phyloP scores from a whole-genome alignment of 352 stramenopile genomes.

The Globisporangium lucens region DNA sequence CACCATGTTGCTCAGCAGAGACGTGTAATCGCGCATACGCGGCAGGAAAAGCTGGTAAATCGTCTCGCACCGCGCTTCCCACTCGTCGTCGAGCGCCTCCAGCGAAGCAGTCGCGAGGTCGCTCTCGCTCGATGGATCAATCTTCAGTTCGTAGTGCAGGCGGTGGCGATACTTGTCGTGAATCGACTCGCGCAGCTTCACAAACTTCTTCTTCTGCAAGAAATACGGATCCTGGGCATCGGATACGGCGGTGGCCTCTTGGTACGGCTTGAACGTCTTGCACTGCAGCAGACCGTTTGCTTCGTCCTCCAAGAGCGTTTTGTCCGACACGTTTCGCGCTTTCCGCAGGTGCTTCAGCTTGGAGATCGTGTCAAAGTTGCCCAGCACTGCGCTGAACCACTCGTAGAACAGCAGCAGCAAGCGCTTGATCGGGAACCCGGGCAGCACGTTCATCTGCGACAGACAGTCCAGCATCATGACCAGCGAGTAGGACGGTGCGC shows the following conservation, averaged over 20 bases:
- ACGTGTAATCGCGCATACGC: conserved; percentile 68
- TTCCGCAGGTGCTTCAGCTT: conserved; percentile 53
- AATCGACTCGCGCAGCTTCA: conserved; percentile 54
- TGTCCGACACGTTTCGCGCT: conserved; percentile 36
- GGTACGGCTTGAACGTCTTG: conserved; percentile 71
- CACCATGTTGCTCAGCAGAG: conserved; percentile 64
- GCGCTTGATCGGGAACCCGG: conserved; percentile 78
- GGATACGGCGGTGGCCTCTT: conserved; percentile 36
- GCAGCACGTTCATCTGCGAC: conserved; percentile 62
- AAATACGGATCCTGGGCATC: conserved; percentile 68
- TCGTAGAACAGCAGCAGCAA: conserved; percentile 69
- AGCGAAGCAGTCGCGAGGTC: conserved; percentile 45
- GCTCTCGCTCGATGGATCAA: conserved; percentile 33
- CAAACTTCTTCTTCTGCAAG: conserved; percentile 72
- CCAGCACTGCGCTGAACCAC: conserved; percentile 61
- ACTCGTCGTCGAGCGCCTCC: conserved; percentile 65
- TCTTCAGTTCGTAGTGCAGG: conserved; percentile 59
- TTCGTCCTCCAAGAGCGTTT: conserved; percentile 47
- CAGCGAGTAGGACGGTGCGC: conserved; percentile 50
- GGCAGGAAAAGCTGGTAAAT: conserved; percentile 72
- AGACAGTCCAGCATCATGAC: conserved; percentile 74
- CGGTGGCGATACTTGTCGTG: conserved; percentile 74
- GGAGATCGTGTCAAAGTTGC: conserved; percentile 44
- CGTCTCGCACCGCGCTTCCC: conserved; percentile 59
- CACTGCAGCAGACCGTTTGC: conserved; percentile 44